phyloP scores from a whole-genome alignment of 768 basidiomycete genomes.

The Panus rudis region DNA sequence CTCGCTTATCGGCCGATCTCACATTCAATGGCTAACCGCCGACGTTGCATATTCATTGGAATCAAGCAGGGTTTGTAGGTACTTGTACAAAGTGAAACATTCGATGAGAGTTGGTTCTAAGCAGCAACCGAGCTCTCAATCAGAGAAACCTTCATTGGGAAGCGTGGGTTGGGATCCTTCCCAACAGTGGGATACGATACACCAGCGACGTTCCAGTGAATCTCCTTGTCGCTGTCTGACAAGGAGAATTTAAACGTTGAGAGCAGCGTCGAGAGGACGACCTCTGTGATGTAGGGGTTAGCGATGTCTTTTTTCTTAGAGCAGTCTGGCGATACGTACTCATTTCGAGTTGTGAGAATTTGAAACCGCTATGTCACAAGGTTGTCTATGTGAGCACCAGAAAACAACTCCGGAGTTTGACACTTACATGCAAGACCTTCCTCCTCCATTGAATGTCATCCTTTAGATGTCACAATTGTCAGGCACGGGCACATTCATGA shows the following conservation, averaged over 20 bases:
- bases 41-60: too few relatives aligned
- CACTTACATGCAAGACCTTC: conserved; percentile 11
- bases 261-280: conserved; percentile 12
- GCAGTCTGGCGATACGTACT: conserved; percentile 12
- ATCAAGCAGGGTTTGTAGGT: too few relatives aligned
- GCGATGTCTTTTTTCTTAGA: too few relatives aligned
- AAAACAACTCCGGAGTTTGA: not conserved
- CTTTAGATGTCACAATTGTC: too few relatives aligned
- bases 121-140: too few relatives aligned
- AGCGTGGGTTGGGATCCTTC: conserved; percentile 9
- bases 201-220: conserved; percentile 13
- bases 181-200: conserved; percentile 13
- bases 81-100: too few relatives aligned
- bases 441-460: conserved; percentile 11
- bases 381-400: not conserved
- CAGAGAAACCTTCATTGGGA: conserved; percentile 25
- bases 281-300: too few relatives aligned
- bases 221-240: conserved; percentile 8
- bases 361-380: conserved; percentile 9
- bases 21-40: too few relatives aligned
- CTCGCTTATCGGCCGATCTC: too few relatives aligned
- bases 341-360: conserved; percentile 14
- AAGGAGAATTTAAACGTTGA: conserved; percentile 11
- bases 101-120: too few relatives aligned
- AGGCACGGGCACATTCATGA: too few relatives aligned